Percentiles rank a stretch among this genome's conserved stretches.
Evolutionary conservation across 2,329 filamentous ascomycete species (phyloP).

Genomic region (Apiospora rasikravindrae): DNA sequence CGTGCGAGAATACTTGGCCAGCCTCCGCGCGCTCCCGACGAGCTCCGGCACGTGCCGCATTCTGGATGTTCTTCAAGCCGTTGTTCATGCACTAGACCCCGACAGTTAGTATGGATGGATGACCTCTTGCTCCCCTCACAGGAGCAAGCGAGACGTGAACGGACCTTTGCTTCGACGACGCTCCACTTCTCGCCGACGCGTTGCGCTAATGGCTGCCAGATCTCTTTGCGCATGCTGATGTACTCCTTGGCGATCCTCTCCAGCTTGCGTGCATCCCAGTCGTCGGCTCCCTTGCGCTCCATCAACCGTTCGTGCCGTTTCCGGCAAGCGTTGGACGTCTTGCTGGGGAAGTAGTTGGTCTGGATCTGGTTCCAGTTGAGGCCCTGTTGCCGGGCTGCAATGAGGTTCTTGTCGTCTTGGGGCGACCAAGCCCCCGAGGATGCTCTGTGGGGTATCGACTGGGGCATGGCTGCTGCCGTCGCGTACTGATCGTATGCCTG

Average conservation of each 20-base stretch:
- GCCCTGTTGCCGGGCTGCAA: constrained; percentile 73
- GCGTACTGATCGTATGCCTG: constrained; percentile 49
- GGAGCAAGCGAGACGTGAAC: constrained; percentile 24
- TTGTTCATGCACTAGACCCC: constrained; percentile 77
- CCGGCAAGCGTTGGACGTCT: constrained; percentile 83
- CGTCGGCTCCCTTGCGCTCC: constrained; percentile 74
- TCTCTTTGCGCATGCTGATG: constrained; percentile 78
- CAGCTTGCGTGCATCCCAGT: constrained; percentile 79
- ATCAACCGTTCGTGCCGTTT: constrained; percentile 87
- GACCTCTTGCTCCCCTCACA: background rate
- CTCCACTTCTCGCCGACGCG: constrained; percentile 83
- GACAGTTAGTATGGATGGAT: background rate
- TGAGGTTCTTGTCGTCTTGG: constrained; percentile 75
- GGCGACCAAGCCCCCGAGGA: constrained; percentile 74
- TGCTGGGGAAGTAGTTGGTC: constrained; percentile 74
- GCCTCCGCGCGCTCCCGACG: constrained; percentile 67
- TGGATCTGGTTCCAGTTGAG: constrained; percentile 87
- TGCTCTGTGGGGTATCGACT: constrained; percentile 53
- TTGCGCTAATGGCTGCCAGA: constrained; percentile 79
- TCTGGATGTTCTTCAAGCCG: constrained; percentile 80
- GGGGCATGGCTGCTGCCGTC: constrained; percentile 37
- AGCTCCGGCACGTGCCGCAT: constrained; percentile 68
- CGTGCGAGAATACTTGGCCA: constrained; percentile 46
- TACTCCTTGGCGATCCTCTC: constrained; percentile 79
- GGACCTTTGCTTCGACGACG: constrained; percentile 67